A percentile compares a stretch with the other conserved stretches of the same genome.
phyloP scores from a whole-genome alignment of 345 rosid species.

The Microcos paniculata region DNA sequence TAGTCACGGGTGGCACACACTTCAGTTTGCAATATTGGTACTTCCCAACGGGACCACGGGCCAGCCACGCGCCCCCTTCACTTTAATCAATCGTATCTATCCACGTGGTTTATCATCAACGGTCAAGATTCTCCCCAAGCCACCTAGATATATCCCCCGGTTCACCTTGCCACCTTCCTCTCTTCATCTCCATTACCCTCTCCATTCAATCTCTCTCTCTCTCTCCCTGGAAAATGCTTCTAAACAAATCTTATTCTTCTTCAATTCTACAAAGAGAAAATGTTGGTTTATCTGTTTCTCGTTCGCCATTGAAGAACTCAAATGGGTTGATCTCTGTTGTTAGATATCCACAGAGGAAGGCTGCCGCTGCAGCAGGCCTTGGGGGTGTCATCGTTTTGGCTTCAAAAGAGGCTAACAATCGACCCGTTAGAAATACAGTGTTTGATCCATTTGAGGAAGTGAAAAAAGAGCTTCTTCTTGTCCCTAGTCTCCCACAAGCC shows the following conservation, averaged over 20 bases:
- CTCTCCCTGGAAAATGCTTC: conserved; percentile 1
- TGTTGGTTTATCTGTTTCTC: not conserved
- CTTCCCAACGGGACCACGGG: not conserved
- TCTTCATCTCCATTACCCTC: not conserved
- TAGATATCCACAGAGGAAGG: not conserved
- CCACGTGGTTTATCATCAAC: conserved; percentile 4
- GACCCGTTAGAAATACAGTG: conserved; percentile 23
- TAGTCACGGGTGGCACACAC: no score
- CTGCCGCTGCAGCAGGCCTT: no score
- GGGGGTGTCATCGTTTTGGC: conserved; percentile 14
- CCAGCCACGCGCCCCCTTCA: not conserved
- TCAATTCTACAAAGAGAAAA: not conserved
- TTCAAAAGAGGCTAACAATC: conserved; percentile 27
- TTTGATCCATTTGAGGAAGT: conserved; percentile 77
- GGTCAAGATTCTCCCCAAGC: not conserved
- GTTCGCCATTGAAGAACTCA: not conserved
- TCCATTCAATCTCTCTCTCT: not conserved
- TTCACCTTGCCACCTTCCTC: not conserved
- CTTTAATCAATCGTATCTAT: not conserved
- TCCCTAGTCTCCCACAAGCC: conserved; percentile 46
- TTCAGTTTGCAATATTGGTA: no score
- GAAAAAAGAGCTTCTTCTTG: conserved; percentile 55
- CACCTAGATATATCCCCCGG: not conserved
- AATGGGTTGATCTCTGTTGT: not conserved
- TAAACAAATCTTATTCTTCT: not conserved